These are phyloP conservation scores for Eustoma russellianum DNA, from an alignment of 257 asterid genomes.

Conservation along the genomic window DNA sequence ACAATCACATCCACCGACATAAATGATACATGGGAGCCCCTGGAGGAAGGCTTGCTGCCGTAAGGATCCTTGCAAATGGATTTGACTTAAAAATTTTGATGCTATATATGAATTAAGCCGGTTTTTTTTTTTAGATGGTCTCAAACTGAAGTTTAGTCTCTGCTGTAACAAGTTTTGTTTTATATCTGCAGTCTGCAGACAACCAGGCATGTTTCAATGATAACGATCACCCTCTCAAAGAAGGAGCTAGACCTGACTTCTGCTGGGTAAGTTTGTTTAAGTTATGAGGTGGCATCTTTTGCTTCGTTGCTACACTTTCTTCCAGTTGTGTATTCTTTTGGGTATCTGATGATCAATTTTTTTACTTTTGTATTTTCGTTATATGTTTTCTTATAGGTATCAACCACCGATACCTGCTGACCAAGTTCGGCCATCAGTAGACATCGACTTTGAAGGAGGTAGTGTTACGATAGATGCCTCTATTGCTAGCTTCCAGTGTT, in stretches of 20 bases:
- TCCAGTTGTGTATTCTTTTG: no score
- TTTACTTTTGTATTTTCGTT: no score
- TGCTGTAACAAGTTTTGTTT: conserved; percentile 9
- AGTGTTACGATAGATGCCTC: conserved; percentile 8
- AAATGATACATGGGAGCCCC: conserved; percentile 96
- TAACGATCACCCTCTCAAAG: conserved; percentile 70
- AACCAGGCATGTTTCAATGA: conserved; percentile 88
- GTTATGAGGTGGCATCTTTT: background rate
- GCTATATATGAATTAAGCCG: background rate
- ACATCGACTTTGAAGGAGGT: conserved; percentile 82
- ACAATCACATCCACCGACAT: conserved; percentile 79
- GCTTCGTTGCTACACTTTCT: no score
- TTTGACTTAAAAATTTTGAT: background rate
- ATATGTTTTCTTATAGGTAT: conserved; percentile 38
- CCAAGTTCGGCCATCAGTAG: conserved; percentile 68
- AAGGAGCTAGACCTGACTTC: conserved; percentile 54
- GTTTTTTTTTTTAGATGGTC: background rate
- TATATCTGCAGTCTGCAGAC: conserved; percentile 59
- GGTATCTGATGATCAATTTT: no score
- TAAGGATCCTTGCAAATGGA: conserved; percentile 26
- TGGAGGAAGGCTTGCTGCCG: conserved; percentile 97
- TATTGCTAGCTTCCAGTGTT: background rate
- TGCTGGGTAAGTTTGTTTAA: conserved; percentile 51
- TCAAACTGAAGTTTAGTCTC: background rate
- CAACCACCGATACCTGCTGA: conserved; percentile 92